phyloP scores from a whole-genome alignment of 73 alveolate genomes.

The Uronychia binucleata region DNA sequence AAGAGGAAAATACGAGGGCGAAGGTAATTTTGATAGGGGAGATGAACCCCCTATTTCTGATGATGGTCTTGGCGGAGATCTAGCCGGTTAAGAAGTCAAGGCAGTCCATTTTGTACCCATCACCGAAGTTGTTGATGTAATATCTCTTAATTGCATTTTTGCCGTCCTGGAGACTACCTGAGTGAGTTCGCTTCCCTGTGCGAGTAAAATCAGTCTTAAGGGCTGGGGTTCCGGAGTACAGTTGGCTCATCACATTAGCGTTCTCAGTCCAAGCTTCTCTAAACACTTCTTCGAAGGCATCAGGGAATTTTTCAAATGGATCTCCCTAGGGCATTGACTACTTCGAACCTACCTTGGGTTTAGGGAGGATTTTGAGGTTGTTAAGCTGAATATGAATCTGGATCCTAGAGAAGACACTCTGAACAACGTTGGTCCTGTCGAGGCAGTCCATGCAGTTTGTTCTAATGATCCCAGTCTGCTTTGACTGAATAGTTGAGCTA shows the following conservation, averaged over 20 bases:
- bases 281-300: constrained; percentile 79
- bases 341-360: too few relatives aligned
- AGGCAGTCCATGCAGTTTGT: constrained; percentile 98
- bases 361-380: constrained; percentile 62
- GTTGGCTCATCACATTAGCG: constrained; percentile 87
- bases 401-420: constrained; percentile 85
- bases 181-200: constrained; percentile 94
- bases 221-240: constrained; percentile 98
- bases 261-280: constrained; percentile 96
- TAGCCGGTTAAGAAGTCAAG: too few relatives aligned
- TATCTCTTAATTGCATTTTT: constrained; percentile 82
- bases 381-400: constrained; percentile 68
- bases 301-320: constrained; percentile 90
- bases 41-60: too few relatives aligned
- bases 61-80: too few relatives aligned
- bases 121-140: constrained; percentile 91
- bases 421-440: constrained; percentile 97
- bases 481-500: neutral
- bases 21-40: too few relatives aligned
- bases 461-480: constrained; percentile 89
- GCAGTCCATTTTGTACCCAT: constrained; percentile 89
- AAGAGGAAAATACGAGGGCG: too few relatives aligned
- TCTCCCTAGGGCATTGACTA: too few relatives aligned
- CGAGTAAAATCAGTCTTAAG: constrained; percentile 96
- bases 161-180: constrained; percentile 93